Base-by-base conservation (phyloP, 129 eudicot genomes). In the Centaurea solstitialis region DNA sequence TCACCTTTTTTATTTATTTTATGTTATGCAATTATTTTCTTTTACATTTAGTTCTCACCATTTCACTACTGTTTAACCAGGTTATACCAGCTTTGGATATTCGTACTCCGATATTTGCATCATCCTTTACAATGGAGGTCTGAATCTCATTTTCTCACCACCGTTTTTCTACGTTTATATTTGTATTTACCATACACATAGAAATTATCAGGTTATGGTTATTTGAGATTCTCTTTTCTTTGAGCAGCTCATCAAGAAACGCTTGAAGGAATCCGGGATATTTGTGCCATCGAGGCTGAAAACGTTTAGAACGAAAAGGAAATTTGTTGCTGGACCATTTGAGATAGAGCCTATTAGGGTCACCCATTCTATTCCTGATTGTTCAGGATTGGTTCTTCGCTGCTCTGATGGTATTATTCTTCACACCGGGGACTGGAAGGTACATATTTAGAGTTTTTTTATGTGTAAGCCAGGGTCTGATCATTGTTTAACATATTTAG, bases 401-500 rank as follows among this genome's bases (percentile, higher is more conserved):
- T 95, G 99, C 87, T 81, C 98, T 35, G 99, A 93, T 87, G 99
- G 99, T 57, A 81, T 91, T 68, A 93, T 95, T 68, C 91, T 95
- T 79, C 99, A 95, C 75, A 95, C 99, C 6, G 99, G 99, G 80
- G 99, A 95, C 82, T 95, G 99, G 99, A 95, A 95, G 99, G 99
- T 95, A 40, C 65, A 21, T 7, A 20, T 68, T 57, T 38, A 20
- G n/a, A 26, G 2, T 33, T 76, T 76, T 12, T 39, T 40, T 40
- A 70, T 79, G 68, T 79, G 8, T 53, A 41, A 62, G 28, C 66
- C 38, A 76, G 62, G 15, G 69, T 71, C 39, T 64, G 33, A 40
- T 79, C 9, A 13, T 57, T 15, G 22, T 33, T 12, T 73, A 66
- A 74, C 64, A 69, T 45, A 35, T 76, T 71, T 73, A 78, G 35